These are phyloP conservation scores for Candida sanyaensis DNA, from an alignment of 1,139 yeast species.

Conservation along the genomic window DNA sequence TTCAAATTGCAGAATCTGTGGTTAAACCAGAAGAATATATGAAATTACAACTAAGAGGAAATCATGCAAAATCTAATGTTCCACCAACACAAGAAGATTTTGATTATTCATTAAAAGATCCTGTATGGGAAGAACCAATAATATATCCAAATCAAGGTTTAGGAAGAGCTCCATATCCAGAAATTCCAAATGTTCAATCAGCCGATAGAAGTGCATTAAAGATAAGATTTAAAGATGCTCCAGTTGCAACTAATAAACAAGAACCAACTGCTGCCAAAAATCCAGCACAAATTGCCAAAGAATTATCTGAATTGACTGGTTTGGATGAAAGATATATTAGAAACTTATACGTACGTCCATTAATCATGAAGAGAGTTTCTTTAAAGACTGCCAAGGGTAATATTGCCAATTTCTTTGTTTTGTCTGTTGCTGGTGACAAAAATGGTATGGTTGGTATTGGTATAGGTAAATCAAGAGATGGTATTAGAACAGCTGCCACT, in stretches of 20 bases:
- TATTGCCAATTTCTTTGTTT: conserved; percentile 77
- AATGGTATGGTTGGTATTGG: conserved; percentile 96
- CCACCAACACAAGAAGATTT: conserved; percentile 27
- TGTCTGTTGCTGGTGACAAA: conserved; percentile 90
- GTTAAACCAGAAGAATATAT: conserved; percentile 63
- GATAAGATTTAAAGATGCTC: conserved; percentile 33
- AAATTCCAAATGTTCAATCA: conserved; percentile 41
- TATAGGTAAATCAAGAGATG: conserved; percentile 87
- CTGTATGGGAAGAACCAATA: conserved; percentile 50
- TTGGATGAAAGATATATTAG: conserved; percentile 66
- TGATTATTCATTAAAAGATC: conserved; percentile 39
- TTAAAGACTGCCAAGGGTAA: conserved; percentile 96
- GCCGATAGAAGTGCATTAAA: conserved; percentile 45
- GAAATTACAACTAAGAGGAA: conserved; percentile 34
- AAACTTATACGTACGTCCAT: conserved; percentile 64
- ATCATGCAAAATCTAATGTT: conserved; percentile 31
- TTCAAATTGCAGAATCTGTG: conserved; percentile 74
- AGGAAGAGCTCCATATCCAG: conserved; percentile 43
- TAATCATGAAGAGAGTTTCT: conserved; percentile 78
- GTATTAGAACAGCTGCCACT: conserved; percentile 72
- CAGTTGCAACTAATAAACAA: conserved; percentile 13
- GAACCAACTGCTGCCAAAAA: conserved; percentile 18
- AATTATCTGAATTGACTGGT: conserved; percentile 72
- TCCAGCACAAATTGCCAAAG: conserved; percentile 47
- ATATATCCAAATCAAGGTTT: conserved; percentile 48